phyloP scores from a whole-genome alignment of 495 filamentous ascomycete genomes.

The Saxophila tyrrhenica region DNA sequence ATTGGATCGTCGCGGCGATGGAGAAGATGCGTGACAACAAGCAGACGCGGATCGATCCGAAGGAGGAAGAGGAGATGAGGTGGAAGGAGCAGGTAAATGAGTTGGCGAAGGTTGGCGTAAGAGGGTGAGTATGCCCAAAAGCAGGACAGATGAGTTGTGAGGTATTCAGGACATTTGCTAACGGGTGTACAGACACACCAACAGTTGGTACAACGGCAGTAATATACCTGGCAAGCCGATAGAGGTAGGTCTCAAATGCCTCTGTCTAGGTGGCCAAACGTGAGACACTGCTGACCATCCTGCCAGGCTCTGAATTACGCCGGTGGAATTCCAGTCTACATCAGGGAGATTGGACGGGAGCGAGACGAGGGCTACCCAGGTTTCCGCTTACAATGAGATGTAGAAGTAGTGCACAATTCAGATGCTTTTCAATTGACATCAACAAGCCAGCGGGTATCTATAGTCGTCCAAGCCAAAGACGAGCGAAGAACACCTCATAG shows the following conservation, averaged over 20 bases:
- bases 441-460: not conserved
- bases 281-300: not conserved
- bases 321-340: conserved; percentile 13
- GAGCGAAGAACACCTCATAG: not conserved
- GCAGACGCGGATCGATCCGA: conserved; percentile 33
- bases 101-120: not conserved
- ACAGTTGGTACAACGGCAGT: conserved; percentile 13
- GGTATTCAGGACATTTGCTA: no score
- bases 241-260: no score
- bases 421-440: no score
- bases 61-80: conserved; percentile 25
- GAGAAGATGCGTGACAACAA: conserved; percentile 27
- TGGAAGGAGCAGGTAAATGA: conserved; percentile 32
- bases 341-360: conserved; percentile 5
- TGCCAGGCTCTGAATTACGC: conserved; percentile 10
- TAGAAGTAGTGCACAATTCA: no score
- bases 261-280: no score
- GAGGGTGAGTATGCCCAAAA: no score
- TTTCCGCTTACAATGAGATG: not conserved
- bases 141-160: no score
- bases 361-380: conserved; percentile 1
- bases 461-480: not conserved
- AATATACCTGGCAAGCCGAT: conserved; percentile 2
- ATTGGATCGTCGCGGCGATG: conserved; percentile 41
- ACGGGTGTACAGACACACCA: no score